Conservation (phyloP, 352 stramenopile genomes). For the Globisporangium abappressorium region DNA sequence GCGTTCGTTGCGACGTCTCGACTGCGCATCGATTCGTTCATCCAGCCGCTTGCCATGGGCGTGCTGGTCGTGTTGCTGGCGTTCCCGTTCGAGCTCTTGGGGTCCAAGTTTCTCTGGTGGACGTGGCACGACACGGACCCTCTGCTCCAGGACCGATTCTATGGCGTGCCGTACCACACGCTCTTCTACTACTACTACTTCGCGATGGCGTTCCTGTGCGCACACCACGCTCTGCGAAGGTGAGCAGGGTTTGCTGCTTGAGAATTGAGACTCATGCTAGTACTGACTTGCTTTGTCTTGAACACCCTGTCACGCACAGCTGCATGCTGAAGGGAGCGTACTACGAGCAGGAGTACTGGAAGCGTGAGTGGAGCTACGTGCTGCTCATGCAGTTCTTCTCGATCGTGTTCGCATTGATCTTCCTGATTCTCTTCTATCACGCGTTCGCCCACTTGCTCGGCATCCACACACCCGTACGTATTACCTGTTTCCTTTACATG, state of each 20-base stretch:
- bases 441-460: constrained; percentile 47
- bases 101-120: constrained; percentile 83
- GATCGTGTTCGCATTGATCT: constrained; percentile 45
- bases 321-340: constrained; percentile 52
- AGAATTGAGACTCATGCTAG: background rate
- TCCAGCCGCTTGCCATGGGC: constrained; percentile 71
- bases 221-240: constrained; percentile 60
- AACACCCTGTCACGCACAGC: constrained; percentile 19
- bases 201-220: constrained; percentile 41
- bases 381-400: constrained; percentile 52
- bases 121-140: constrained; percentile 84
- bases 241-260: constrained; percentile 14
- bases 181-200: constrained; percentile 75
- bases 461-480: constrained; percentile 44
- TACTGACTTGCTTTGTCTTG: background rate
- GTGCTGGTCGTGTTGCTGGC: constrained; percentile 48
- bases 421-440: constrained; percentile 70
- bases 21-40: constrained; percentile 66
- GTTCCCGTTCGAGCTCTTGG: constrained; percentile 75
- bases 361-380: constrained; percentile 61
- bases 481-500: background rate
- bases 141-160: constrained; percentile 51
- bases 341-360: constrained; percentile 62
- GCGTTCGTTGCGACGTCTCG: constrained; percentile 68
- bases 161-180: constrained; percentile 61